Evolutionary conservation across 1,284 basidiomycete genomes (phyloP), one percentile per base, ranked within the genome.

Genomic region (Marasmius sp.): DNA sequence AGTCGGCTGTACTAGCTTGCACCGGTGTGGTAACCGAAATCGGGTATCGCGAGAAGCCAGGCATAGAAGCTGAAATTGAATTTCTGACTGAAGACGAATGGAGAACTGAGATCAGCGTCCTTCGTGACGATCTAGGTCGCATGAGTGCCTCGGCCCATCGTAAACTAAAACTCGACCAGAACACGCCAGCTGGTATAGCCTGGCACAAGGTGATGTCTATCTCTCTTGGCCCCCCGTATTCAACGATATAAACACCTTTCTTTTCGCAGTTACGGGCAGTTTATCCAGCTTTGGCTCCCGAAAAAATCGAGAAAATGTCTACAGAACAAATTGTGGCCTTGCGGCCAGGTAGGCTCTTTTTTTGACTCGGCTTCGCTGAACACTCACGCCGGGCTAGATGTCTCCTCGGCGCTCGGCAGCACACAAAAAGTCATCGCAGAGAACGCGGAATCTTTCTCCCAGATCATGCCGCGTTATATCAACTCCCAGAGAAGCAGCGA

Each of bases 1-100:
- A 47, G 11, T 57, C 59, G 51, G 53, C 48, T 68, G n/a, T 49
- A 61, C 27, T 59, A 85, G 85, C 86, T n/a, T 87, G 86, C 65
- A 87, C 85, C 4, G 84, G 85, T 6, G 85, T 87, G n/a, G 85
- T 86, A 0, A 88, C 86, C 0, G 85, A 86, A 66, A 81, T 88
- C 37, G 72, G 76, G 0, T 83, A 86, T 65, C 85, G 87, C 64
- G 71, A 74, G 33, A 81, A 85, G 69, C 69, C 72, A 41, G 84
- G 79, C 0, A 84, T 88, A 52, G 81, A 84, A 34, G 86, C 81
- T 0, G 83, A 86, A 58, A 79, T 88, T 1, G 81, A 83, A 0
- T 88, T 88, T 67, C 71, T 88, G 36, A 77, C 82, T 0, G 77
- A 77, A 62, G 67, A 70, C 1, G 85, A 88, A 70, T 88, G 86